Percentiles rank a stretch among this genome's conserved stretches.
Conservation (phyloP, 169 alveolate species). For the Plasmodium berghei region DNA sequence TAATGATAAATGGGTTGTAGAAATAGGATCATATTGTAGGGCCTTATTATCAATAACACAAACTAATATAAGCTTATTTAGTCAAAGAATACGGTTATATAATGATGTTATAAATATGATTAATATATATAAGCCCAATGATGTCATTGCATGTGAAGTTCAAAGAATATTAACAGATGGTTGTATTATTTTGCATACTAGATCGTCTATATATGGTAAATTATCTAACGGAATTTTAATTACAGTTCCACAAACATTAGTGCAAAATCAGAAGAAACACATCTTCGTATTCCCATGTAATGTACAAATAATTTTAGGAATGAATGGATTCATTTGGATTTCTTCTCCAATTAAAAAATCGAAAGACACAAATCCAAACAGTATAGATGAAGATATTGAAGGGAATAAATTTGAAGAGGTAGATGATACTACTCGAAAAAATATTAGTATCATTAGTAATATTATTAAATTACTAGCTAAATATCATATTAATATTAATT, state of each 20-base stretch:
- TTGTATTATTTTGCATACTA: slow-evolving; percentile 90
- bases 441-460: slow-evolving; percentile 77
- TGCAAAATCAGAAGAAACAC: slow-evolving; percentile 92
- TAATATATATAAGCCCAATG: slow-evolving; percentile 89
- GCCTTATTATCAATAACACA: slow-evolving; percentile 92
- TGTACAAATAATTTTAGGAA: slow-evolving; percentile 90
- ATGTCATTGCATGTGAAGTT: slow-evolving; percentile 93
- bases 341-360: slow-evolving; percentile 77
- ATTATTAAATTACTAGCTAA: slow-evolving; percentile 77
- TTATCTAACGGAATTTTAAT: slow-evolving; percentile 91
- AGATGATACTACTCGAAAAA: slow-evolving; percentile 51
- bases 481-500: slow-evolving; percentile 72
- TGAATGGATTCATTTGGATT: slow-evolving; percentile 91
- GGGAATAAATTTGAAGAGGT: slow-evolving; percentile 69
- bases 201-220: slow-evolving; percentile 93
- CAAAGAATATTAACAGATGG: slow-evolving; percentile 90
- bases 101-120: slow-evolving; percentile 94
- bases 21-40: slow-evolving; percentile 90
- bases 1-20: slow-evolving; percentile 92
- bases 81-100: slow-evolving; percentile 91
- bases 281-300: slow-evolving; percentile 88
- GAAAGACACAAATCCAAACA: slow-evolving; percentile 61
- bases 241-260: slow-evolving; percentile 89
- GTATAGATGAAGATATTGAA: slow-evolving; percentile 73
- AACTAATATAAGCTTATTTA: slow-evolving; percentile 91